Base-by-base conservation (phyloP, 225 moss, liverwort and hornwort genomes). In the Polytrichum commune region DNA sequence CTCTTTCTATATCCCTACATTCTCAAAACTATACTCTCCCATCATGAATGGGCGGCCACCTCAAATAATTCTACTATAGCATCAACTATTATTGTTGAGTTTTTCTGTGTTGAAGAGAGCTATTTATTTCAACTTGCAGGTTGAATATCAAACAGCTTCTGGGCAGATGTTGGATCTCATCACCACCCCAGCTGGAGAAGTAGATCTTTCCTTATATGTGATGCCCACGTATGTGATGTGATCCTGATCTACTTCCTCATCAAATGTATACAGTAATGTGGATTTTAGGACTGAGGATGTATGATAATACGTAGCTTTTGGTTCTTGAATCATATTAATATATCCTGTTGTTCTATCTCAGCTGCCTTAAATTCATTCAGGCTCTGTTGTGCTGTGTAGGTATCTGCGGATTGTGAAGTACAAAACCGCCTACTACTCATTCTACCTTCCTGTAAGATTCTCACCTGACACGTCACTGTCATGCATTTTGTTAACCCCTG, bases 371-470 rank as follows among this genome's bases (percentile, higher is more conserved):
- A 8, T 33, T 46, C 46, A 13, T 46, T 46, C 13, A 13, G 10
- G 13, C 46, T 46, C 46, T 46, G 46, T 46, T 46, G 13, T 65
- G 28, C 18, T 82, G 24, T 27, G 65, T 88, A 97, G 94, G 60
- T 91, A 94, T 71, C 74, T 91, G 38, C 92, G 89, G 72, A 98
- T 94, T 63, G 97, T 98, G 74, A 88, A 92, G 57, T 94, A 91
- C 86, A 98, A 94, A 82, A 98, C 92, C 67, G 97, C 94, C 6
- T 98, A 94, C 72, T 98, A 98, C 63, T 94, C 94, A 38, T 98
- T 98, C 75, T 98, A 94, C 82, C 90, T 98, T 55, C 97, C 94
- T 60, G 94, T 98, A 84, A 95, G 89, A 69, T 73, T n/a, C 35
- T 63, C 24, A 70, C 29, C 24, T 0, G 4, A 46, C 46, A 46